Evolutionary conservation across 1,284 basidiomycete genomes (phyloP), one percentile per base, ranked within the genome.

Genomic region (Rhodotorula sp.): DNA sequence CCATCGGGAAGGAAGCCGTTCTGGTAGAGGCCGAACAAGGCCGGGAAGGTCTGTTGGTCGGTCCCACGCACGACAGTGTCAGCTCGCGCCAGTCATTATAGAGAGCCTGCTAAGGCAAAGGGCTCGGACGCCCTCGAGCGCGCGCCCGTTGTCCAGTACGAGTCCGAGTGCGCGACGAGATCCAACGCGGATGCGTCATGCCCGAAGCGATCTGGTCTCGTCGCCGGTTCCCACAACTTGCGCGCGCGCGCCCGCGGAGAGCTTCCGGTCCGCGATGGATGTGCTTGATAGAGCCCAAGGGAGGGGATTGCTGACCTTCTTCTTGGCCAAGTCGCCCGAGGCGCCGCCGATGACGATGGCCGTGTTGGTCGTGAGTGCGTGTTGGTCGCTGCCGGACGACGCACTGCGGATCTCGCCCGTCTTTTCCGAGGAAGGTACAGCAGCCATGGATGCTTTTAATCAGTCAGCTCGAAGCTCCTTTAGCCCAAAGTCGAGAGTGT

Each of bases 301-400:
- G 31, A 16, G 31, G 6, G 47, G 26, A 0, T 5, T n/a, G 54
- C 54, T 55, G n/a, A 91, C 94, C 87, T 99, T 99, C 86, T 99
- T 99, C 90, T 97, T 97, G 71, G 95, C 97, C 63, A 99, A 86
- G 85, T 99, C 95, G 64, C 95, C 95, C 70, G 93, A 97, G 31
- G 95, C 95, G 72, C 97, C 97, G 71, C 97, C 88, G 68, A 99
- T 95, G 80, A 95, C 84, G 83, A 97, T 88, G 83, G 91, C 81
- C 38, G 92, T 94, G 84, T 95, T 93, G 77, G 91, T 88, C 81
- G 85, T 90, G 83, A 95, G 87, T n/a, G 43, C 28, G 54, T 67
- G 64, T 26, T 49, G 63, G 47, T 48, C 50, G 14, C 43, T 12
- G 18, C 65, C 64, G 5, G 65, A 59, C 7, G 62, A 65, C 28